These are phyloP conservation scores for Leccinum griseonigrum DNA, from an alignment of 1,284 basidiomycete species.

Conservation along the genomic window DNA sequence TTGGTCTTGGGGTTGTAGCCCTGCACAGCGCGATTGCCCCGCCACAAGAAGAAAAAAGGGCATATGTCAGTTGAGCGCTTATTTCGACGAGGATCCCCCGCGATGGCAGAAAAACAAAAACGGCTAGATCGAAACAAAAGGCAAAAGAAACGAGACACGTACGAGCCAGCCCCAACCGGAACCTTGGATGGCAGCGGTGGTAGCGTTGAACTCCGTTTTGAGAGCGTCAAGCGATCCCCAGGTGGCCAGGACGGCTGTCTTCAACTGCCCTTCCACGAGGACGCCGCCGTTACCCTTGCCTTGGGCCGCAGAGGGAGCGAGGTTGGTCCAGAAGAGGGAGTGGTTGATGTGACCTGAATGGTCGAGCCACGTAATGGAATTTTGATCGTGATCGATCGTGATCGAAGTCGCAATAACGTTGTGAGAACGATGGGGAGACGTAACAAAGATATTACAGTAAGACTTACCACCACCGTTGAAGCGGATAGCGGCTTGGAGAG, in stretches of 20 bases:
- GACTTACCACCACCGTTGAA: constrained; percentile 64
- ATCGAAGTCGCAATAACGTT: constrained; percentile 22
- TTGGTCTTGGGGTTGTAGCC: constrained; percentile 62
- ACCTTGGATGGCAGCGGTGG: constrained; percentile 82
- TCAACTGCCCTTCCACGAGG: constrained; percentile 64
- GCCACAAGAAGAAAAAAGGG: background rate
- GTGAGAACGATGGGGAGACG: background rate
- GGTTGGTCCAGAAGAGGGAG: constrained; percentile 93
- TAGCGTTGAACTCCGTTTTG: constrained; percentile 70
- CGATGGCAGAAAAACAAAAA: constrained; percentile 12
- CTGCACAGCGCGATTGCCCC: constrained; percentile 28
- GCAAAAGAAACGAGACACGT: background rate
- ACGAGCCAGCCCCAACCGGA: constrained; percentile 95
- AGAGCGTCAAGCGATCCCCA: constrained; percentile 75
- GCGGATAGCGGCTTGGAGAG: constrained; percentile 70
- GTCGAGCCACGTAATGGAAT: background rate
- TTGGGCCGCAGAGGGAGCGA: constrained; percentile 54
- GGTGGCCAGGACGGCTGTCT: constrained; percentile 58
- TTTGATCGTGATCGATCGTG: constrained; percentile 10
- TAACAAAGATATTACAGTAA: background rate
- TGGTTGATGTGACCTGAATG: constrained; percentile 81
- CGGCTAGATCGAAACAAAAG: constrained; percentile 21
- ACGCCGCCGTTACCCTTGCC: constrained; percentile 58
- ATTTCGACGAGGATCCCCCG: too few species aligned
- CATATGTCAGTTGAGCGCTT: background rate